Percentiles rank a stretch among this genome's conserved stretches.
Evolutionary conservation across 495 filamentous ascomycete species (phyloP).

Genomic region (Echria macrotheca): DNA sequence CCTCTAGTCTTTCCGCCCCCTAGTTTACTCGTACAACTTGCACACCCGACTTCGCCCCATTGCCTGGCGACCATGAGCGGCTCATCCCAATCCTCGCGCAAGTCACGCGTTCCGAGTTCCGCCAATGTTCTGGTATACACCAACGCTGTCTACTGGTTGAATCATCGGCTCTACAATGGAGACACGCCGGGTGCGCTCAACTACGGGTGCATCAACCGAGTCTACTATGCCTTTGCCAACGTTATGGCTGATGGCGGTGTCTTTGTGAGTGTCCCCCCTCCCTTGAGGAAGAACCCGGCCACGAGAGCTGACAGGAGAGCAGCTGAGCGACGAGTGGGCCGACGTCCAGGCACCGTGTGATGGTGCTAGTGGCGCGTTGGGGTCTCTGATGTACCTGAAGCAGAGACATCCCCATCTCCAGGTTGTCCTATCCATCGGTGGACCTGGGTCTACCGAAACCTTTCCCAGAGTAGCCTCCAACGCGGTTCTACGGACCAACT

Average conservation of each 20-base stretch:
- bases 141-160: constrained; percentile 90
- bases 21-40: constrained; percentile 3
- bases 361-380: constrained; percentile 69
- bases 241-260: constrained; percentile 74
- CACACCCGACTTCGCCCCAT: background rate
- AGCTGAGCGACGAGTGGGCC: constrained; percentile 86
- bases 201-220: constrained; percentile 57
- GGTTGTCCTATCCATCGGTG: constrained; percentile 83
- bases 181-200: constrained; percentile 74
- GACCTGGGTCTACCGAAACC: constrained; percentile 68
- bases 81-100: constrained; percentile 29
- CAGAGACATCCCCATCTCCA: constrained; percentile 68
- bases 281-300: constrained; percentile 9
- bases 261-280: constrained; percentile 53
- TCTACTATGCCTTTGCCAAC: constrained; percentile 89
- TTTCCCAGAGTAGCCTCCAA: constrained; percentile 69
- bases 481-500: constrained; percentile 56
- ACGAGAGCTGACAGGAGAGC: constrained; percentile 12
- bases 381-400: constrained; percentile 71
- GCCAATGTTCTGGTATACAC: constrained; percentile 49
- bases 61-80: constrained; percentile 9
- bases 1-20: background rate
- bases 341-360: constrained; percentile 77
- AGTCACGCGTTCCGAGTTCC: constrained; percentile 35
- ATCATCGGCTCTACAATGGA: constrained; percentile 72